phyloP scores from a whole-genome alignment of 2,329 filamentous ascomycete species.

The Colletotrichum nymphaeae region DNA sequence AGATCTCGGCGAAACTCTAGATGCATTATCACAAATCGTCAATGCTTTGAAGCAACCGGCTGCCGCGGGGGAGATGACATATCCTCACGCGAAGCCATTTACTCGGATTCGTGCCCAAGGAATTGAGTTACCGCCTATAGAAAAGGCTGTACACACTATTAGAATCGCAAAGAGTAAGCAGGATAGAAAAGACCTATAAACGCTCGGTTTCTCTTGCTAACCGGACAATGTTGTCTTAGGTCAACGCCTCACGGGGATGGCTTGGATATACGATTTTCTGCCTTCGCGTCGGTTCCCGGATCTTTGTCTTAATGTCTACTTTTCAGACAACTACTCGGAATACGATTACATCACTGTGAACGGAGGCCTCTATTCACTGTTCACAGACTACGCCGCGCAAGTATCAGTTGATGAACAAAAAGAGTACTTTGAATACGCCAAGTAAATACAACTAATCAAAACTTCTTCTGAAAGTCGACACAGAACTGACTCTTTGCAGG shows the following conservation, averaged over 20 bases:
- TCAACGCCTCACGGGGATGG: slow-evolving; percentile 23
- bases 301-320: slow-evolving; percentile 47
- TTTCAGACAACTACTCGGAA: slow-evolving; percentile 46
- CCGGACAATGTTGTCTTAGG: not conserved
- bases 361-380: slow-evolving; percentile 39
- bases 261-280: slow-evolving; percentile 46
- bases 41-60: slow-evolving; percentile 42
- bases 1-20: slow-evolving; percentile 48
- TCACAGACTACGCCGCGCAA: slow-evolving; percentile 28
- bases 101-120: slow-evolving; percentile 16
- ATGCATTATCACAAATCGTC: slow-evolving; percentile 48
- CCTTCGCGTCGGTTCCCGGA: slow-evolving; percentile 45
- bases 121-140: slow-evolving; percentile 33
- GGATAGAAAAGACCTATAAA: too few species aligned
- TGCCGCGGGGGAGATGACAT: slow-evolving; percentile 41
- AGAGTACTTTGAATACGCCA: slow-evolving; percentile 40
- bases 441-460: not conserved
- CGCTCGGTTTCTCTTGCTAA: not conserved
- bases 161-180: slow-evolving; percentile 14
- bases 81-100: slow-evolving; percentile 38
- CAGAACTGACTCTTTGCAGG: not conserved
- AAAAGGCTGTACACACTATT: slow-evolving; percentile 29
- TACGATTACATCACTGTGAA: slow-evolving; percentile 48
- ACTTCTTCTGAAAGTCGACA: not conserved
- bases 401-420: slow-evolving; percentile 36